Percentiles rank a stretch among this genome's conserved stretches.
These are phyloP conservation scores for Paraphoma chrysanthemicola DNA, from an alignment of 2,329 filamentous ascomycete genomes.

Conservation along the genomic window DNA sequence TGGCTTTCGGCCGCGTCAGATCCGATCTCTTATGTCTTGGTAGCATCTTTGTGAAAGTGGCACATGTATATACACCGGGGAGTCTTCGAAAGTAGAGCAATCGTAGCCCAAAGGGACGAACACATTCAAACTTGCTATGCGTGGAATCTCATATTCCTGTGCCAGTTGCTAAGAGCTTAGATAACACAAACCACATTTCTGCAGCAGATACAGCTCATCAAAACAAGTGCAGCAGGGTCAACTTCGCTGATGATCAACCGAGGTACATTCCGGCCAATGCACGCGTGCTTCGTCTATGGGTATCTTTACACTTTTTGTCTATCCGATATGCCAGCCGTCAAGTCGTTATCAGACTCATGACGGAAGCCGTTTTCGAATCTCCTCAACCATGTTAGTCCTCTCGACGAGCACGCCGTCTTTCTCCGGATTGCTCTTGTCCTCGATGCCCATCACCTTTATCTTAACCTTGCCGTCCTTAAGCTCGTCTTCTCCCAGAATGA, in stretches of 20 bases:
- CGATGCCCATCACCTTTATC: constrained; percentile 82
- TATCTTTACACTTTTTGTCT: constrained; percentile 16
- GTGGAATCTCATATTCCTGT: too few species aligned
- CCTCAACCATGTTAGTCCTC: constrained; percentile 66
- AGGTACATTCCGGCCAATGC: background rate
- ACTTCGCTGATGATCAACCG: too few species aligned
- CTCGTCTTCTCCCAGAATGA: constrained; percentile 93
- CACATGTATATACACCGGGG: constrained; percentile 5
- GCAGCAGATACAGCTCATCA: too few species aligned
- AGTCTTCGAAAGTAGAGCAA: background rate
- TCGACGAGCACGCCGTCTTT: constrained; percentile 85
- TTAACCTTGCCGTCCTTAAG: constrained; percentile 81
- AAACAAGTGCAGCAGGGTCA: too few species aligned
- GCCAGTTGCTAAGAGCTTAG: too few species aligned
- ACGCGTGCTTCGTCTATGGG: constrained; percentile 15
- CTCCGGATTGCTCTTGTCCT: constrained; percentile 79
- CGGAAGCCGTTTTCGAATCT: constrained; percentile 64
- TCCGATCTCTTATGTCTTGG: background rate
- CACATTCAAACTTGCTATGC: too few species aligned
- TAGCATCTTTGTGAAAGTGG: constrained; percentile 4
- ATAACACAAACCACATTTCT: too few species aligned
- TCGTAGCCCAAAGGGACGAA: background rate
- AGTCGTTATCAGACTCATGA: background rate
- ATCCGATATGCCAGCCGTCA: background rate
- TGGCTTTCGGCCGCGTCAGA: background rate